Conservation (phyloP, 306 rosid species). For the Trifolium repens region DNA sequence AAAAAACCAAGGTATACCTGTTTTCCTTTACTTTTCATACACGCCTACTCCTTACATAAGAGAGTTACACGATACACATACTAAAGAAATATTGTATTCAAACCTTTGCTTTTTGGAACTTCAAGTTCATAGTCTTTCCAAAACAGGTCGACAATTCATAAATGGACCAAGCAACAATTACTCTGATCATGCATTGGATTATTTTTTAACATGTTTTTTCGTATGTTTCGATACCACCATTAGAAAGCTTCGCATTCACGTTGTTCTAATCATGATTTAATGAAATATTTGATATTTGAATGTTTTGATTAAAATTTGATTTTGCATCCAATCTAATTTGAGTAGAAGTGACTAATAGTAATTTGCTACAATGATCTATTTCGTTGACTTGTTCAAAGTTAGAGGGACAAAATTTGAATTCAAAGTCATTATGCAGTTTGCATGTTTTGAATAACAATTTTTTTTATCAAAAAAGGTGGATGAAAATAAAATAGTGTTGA, state of each 20-base stretch:
- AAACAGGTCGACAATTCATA: not conserved
- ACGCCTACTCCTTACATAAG: not conserved
- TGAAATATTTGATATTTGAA: not conserved
- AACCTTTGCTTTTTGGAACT: not conserved
- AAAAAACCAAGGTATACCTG: too few relatives aligned
- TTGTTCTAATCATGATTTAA: not conserved
- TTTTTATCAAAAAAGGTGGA: not conserved
- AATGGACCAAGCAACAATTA: not conserved
- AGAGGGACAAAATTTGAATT: conserved; percentile 4
- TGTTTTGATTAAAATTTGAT: not conserved
- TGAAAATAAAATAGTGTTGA: not conserved
- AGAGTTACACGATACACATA: too few relatives aligned
- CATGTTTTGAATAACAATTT: not conserved
- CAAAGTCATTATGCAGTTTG: not conserved
- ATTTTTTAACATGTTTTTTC: not conserved
- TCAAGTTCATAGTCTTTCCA: not conserved
- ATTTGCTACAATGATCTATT: not conserved
- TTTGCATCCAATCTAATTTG: not conserved
- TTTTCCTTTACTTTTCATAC: not conserved
- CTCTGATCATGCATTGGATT: not conserved
- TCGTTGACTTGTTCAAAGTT: not conserved
- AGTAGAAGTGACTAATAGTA: not conserved
- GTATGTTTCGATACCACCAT: not conserved
- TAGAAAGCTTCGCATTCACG: not conserved
- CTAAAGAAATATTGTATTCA: not conserved